Evolutionary conservation across 1,284 basidiomycete genomes (phyloP).

Genomic region (Cutaneotrichosporon sp.): DNA sequence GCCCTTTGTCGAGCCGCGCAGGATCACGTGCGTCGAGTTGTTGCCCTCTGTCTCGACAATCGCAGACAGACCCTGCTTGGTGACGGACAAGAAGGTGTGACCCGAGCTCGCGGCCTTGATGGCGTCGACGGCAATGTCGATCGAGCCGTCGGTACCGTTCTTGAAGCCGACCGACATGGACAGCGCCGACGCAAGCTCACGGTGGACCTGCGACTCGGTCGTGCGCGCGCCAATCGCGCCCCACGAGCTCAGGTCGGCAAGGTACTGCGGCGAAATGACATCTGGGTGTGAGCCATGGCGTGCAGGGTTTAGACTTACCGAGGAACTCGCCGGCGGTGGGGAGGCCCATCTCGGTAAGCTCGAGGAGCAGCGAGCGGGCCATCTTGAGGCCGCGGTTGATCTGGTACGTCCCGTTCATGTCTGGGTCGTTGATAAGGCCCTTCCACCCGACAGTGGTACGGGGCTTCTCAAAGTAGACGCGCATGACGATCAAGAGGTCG

Average conservation of each 20-base stretch:
- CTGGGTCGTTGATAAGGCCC: slow-evolving; percentile 65
- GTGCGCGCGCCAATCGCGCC: slow-evolving; percentile 96
- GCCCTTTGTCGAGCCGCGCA: slow-evolving; percentile 77
- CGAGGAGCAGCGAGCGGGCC: slow-evolving; percentile 81
- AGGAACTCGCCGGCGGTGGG: slow-evolving; percentile 93
- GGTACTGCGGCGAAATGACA: slow-evolving; percentile 74
- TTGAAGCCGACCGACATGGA: slow-evolving; percentile 83
- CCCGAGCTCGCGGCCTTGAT: slow-evolving; percentile 78
- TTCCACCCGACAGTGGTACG: slow-evolving; percentile 74
- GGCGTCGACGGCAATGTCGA: slow-evolving; percentile 83
- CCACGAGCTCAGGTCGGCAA: slow-evolving; percentile 76
- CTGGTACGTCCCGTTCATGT: slow-evolving; percentile 86
- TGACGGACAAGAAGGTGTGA: slow-evolving; percentile 88
- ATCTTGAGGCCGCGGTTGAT: slow-evolving; percentile 93
- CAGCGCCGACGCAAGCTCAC: slow-evolving; percentile 82
- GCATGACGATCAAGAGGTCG: slow-evolving; percentile 93
- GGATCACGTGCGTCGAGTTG: slow-evolving; percentile 61
- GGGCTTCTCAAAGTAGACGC: slow-evolving; percentile 94
- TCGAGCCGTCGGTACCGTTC: slow-evolving; percentile 53
- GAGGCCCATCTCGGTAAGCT: slow-evolving; percentile 79
- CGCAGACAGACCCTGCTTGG: slow-evolving; percentile 83
- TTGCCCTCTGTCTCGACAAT: slow-evolving; percentile 76
- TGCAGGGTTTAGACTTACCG: slow-evolving; percentile 47
- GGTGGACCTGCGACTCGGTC: slow-evolving; percentile 88
- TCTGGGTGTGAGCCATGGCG: slow-evolving; percentile 40